Percentiles rank a stretch among this genome's conserved stretches.
These are phyloP conservation scores for Trametes polyzona DNA, from an alignment of 1,284 basidiomycete genomes.

Conservation along the genomic window DNA sequence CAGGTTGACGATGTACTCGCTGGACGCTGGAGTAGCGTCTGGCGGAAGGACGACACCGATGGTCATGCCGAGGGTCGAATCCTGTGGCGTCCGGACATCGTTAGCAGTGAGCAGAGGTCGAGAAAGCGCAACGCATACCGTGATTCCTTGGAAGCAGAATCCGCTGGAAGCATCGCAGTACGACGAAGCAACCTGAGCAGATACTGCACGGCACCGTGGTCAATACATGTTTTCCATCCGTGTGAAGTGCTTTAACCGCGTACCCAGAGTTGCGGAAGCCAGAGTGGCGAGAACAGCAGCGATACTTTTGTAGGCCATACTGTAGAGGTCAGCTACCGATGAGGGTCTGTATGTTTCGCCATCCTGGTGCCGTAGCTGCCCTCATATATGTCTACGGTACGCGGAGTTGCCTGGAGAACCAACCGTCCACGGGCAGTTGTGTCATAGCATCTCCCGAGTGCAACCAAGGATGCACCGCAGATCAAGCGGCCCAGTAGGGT, in stretches of 20 bases:
- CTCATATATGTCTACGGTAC: slow-evolving; percentile 14
- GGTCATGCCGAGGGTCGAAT: slow-evolving; percentile 31
- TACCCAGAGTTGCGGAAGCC: slow-evolving; percentile 14
- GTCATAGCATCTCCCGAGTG: slow-evolving; percentile 7
- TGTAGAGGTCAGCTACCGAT: not conserved
- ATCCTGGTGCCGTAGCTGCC: not conserved
- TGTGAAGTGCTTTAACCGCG: not conserved
- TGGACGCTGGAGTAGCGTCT: slow-evolving; percentile 28
- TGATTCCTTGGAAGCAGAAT: slow-evolving; percentile 34
- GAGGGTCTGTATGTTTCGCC: not conserved
- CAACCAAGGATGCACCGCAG: slow-evolving; percentile 23
- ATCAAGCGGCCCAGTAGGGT: slow-evolving; percentile 19
- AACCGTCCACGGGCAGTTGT: not conserved
- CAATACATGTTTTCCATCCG: not conserved
- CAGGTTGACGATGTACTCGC: slow-evolving; percentile 35
- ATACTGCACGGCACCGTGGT: slow-evolving; percentile 7
- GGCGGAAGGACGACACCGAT: slow-evolving; percentile 35
- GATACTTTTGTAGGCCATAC: slow-evolving; percentile 9
- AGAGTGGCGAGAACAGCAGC: slow-evolving; percentile 7
- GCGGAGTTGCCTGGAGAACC: not conserved
- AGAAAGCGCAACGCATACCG: slow-evolving; percentile 5
- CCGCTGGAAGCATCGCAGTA: slow-evolving; percentile 34
- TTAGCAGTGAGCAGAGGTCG: not conserved
- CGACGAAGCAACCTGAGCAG: slow-evolving; percentile 29
- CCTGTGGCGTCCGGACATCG: slow-evolving; percentile 16